phyloP scores from a whole-genome alignment of 257 asterid genomes.

The Scutellaria barbata region DNA sequence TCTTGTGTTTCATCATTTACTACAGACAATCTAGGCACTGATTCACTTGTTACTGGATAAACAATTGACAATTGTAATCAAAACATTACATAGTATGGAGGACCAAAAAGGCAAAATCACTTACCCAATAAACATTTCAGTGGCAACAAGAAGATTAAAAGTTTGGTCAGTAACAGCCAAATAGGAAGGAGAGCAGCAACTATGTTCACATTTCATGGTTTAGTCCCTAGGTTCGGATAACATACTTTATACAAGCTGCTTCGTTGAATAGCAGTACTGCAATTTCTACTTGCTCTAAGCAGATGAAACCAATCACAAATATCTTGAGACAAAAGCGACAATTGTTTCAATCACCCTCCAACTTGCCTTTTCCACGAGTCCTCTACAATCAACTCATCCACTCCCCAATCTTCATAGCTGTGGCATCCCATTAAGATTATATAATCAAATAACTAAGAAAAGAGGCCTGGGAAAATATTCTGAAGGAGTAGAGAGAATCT shows the following conservation, averaged over 20 bases:
- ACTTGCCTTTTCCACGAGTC: constrained; percentile 71
- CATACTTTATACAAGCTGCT: constrained; percentile 7
- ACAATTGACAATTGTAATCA: no score
- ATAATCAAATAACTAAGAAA: constrained; percentile 7
- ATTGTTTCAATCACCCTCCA: constrained; percentile 52
- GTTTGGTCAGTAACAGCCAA: no score
- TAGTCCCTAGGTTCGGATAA: constrained; percentile 5
- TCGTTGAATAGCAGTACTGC: neutral
- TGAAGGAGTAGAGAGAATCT: neutral
- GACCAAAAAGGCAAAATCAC: no score
- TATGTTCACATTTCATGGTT: neutral
- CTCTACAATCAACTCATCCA: constrained; percentile 60
- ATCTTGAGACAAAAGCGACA: neutral
- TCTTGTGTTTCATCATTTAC: no score
- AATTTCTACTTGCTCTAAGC: neutral
- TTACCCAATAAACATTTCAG: no score
- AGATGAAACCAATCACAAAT: neutral
- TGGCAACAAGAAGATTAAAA: no score
- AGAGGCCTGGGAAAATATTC: neutral
- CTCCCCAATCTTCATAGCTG: constrained; percentile 70
- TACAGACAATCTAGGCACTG: no score
- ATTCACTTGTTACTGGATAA: no score
- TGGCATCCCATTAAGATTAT: neutral
- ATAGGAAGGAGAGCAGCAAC: no score
- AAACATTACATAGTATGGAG: no score